Evolutionary conservation across 345 rosid genomes (phyloP).

Genomic region (Rubroshorea leprosula): DNA sequence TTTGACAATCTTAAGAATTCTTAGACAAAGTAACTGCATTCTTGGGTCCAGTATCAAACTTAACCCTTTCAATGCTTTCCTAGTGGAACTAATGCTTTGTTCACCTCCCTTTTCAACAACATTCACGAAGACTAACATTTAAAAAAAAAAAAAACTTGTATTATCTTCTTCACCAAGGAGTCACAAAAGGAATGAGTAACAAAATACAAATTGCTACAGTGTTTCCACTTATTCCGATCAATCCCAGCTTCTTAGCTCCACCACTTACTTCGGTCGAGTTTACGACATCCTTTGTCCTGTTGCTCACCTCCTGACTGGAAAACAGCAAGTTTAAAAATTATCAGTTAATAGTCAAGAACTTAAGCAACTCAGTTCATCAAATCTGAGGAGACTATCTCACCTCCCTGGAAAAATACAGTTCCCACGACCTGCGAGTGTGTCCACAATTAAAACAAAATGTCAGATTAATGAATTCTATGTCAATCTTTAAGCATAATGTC

Average conservation of each 20-base stretch:
- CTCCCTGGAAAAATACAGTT: constrained; percentile 95
- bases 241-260: constrained; percentile 32
- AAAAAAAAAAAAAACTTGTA: constrained; percentile 2
- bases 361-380: background rate
- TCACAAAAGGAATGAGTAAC: constrained; percentile 36
- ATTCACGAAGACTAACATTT: background rate
- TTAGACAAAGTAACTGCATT: no score
- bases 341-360: background rate
- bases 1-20: no score
- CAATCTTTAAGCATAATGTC: background rate
- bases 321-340: background rate
- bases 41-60: no score
- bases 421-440: constrained; percentile 67
- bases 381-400: constrained; percentile 32
- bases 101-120: background rate
- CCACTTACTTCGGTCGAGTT: constrained; percentile 49
- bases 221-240: constrained; percentile 26
- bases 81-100: no score
- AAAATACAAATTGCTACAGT: constrained; percentile 37
- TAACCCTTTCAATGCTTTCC: no score
- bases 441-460: constrained; percentile 16
- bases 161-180: constrained; percentile 13
- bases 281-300: constrained; percentile 46
- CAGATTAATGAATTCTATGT: background rate
- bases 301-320: constrained; percentile 73